Conservation (phyloP, 768 basidiomycete species). For the Heimioporus sp. region DNA sequence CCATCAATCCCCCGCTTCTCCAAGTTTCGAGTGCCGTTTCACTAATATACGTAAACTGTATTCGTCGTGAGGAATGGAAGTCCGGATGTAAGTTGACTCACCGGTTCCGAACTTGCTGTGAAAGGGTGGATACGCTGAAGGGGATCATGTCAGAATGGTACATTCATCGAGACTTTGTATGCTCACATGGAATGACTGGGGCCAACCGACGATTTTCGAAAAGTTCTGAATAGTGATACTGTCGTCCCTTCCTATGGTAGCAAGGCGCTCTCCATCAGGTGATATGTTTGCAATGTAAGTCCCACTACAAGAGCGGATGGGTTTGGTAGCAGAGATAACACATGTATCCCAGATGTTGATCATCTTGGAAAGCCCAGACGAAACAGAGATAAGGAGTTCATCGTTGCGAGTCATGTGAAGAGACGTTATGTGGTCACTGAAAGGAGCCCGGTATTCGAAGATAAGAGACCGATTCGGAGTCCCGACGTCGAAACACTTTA, state of each 20-base stretch:
- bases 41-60: slow-evolving; percentile 15
- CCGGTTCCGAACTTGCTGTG: neutral
- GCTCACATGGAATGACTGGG: slow-evolving; percentile 2
- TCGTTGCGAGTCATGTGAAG: slow-evolving; percentile 1
- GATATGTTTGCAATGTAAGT: neutral
- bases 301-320: neutral
- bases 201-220: neutral
- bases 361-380: neutral
- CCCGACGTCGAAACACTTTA: slow-evolving; percentile 10
- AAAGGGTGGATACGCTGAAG: slow-evolving; percentile 5
- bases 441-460: neutral
- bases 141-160: neutral
- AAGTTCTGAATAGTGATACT: slow-evolving; percentile 1
- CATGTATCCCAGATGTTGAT: slow-evolving; percentile 16
- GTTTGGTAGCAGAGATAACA: neutral
- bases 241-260: neutral
- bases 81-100: neutral
- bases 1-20: slow-evolving; percentile 4
- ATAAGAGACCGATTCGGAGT: neutral
- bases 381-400: slow-evolving; percentile 12
- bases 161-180: neutral
- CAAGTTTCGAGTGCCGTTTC: neutral
- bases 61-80: neutral
- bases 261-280: slow-evolving; percentile 1
- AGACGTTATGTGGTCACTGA: slow-evolving; percentile 3